Conservation (phyloP, 2,329 filamentous ascomycete species). For the Chalaropsis thielavioides region DNA sequence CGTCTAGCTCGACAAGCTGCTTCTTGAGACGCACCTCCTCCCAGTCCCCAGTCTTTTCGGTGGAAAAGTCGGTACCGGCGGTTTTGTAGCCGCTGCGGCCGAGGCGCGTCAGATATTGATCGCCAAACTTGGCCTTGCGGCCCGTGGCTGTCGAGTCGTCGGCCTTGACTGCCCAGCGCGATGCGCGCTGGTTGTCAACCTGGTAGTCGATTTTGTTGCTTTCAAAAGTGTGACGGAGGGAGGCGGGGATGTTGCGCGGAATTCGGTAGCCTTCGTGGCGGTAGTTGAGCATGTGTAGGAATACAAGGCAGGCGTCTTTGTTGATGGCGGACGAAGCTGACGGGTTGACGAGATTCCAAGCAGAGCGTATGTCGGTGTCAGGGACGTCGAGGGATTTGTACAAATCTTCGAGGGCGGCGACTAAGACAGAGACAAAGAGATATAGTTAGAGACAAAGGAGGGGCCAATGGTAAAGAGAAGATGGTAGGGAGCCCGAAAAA, state of each 20-base stretch:
- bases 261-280: conserved; percentile 91
- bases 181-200: conserved; percentile 59
- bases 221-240: conserved; percentile 83
- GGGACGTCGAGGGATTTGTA: conserved; percentile 68
- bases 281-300: conserved; percentile 92
- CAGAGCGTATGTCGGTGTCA: conserved; percentile 70
- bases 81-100: conserved; percentile 71
- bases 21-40: conserved; percentile 92
- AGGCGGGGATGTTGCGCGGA: conserved; percentile 78
- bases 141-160: conserved; percentile 73
- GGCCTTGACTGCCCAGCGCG: conserved; percentile 64
- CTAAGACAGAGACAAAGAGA: conserved; percentile 29
- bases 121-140: conserved; percentile 92
- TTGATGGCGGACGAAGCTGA: conserved; percentile 69
- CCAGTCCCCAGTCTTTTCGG: conserved; percentile 83
- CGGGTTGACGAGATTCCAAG: conserved; percentile 96
- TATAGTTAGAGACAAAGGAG: neutral
- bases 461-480: neutral
- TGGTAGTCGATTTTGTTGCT: conserved; percentile 96
- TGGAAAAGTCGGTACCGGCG: conserved; percentile 78
- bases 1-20: conserved; percentile 76
- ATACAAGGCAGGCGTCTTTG: conserved; percentile 87
- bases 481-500: too few species aligned
- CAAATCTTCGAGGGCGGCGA: conserved; percentile 63
- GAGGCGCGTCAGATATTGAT: conserved; percentile 84